Evolutionary conservation across 345 rosid species (phyloP), one percentile per base, ranked within the genome.

Genomic region (Corchorus olitorius): DNA sequence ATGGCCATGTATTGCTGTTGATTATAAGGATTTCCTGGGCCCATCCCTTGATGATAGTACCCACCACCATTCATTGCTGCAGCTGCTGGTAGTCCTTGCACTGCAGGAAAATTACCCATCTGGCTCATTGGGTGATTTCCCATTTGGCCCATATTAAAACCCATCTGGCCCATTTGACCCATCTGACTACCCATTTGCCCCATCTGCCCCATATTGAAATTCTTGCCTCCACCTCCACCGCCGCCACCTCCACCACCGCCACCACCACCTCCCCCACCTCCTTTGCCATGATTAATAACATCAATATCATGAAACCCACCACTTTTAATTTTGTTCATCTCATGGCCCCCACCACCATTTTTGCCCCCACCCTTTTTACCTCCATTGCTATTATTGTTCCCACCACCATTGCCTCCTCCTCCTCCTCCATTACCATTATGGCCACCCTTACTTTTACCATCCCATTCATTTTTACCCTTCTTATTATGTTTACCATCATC

Each of bases 1-100:
- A 79, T 90, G 61, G 72, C 86, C 97, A 85, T 83, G 67, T 86
- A 86, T 77, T 87, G 90, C 79, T 89, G 98, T 17, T 90, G 94
- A 69, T 78, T 76, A 53, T 91, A 89, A 41, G 89, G 86, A 71
- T 91, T 83, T 2, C 84, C 91, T 37, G 80, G 87, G 1, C 86
- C 92, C 87, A 80, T 85, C 73, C 83, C 90, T 56, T 61, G 90
- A 41, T 81, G 82, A 54, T 83, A 84, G 59, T 70, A 70, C 33
- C 62, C 61, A 39, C 88, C 92, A 34, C 85, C 91, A 12, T 84
- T 88, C 91, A 88, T 88, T 0, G 81, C 73, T 20, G 81, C 68
- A 10, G 77, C 67, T 5, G 83, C 82, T 0, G 93, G 95, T 2
- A 92, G 85, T 46, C 98, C 99, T 78, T 86, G 97, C 65, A 94